These are phyloP conservation scores for Backusella liffmaniae DNA, from an alignment of 192 early-diverging fungal species.

Conservation along the genomic window DNA sequence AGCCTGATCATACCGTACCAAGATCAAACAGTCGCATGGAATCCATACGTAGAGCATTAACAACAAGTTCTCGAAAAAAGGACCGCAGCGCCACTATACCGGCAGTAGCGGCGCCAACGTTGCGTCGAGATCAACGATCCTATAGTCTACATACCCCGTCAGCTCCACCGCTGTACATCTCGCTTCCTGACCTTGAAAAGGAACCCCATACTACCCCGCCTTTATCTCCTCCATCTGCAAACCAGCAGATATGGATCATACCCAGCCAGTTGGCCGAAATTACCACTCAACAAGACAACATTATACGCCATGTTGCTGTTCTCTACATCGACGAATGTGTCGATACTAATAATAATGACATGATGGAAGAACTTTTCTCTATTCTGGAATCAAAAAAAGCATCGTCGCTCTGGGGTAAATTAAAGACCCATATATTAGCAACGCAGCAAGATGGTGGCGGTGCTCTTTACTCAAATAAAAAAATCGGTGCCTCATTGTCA, in stretches of 20 bases:
- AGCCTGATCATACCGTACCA: background rate
- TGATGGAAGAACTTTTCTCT: background rate
- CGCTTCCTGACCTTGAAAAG: slow-evolving; percentile 11
- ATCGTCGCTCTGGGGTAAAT: slow-evolving; percentile 18
- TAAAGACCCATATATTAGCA: slow-evolving; percentile 9
- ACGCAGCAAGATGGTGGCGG: background rate
- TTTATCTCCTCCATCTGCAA: slow-evolving; percentile 10
- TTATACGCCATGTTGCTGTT: slow-evolving; percentile 4
- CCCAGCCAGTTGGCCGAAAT: background rate
- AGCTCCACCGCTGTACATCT: background rate
- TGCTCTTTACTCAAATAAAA: slow-evolving; percentile 2
- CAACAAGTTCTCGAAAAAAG: background rate
- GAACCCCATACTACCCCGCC: slow-evolving; percentile 2
- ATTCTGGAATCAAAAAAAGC: slow-evolving; percentile 12
- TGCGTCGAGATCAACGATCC: background rate
- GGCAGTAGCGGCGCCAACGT: background rate
- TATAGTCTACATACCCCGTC: slow-evolving; percentile 2
- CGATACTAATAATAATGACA: background rate
- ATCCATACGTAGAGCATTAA: slow-evolving; percentile 10
- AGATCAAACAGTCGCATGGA: slow-evolving; percentile 3
- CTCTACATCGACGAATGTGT: background rate
- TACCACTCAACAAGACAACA: background rate
- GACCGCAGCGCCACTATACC: background rate
- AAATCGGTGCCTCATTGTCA: slow-evolving; percentile 12
- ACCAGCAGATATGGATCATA: slow-evolving; percentile 8